Percentiles rank a stretch among this genome's conserved stretches.
Conservation (phyloP, 2,329 filamentous ascomycete genomes). For the Paradendryphiella salina region DNA sequence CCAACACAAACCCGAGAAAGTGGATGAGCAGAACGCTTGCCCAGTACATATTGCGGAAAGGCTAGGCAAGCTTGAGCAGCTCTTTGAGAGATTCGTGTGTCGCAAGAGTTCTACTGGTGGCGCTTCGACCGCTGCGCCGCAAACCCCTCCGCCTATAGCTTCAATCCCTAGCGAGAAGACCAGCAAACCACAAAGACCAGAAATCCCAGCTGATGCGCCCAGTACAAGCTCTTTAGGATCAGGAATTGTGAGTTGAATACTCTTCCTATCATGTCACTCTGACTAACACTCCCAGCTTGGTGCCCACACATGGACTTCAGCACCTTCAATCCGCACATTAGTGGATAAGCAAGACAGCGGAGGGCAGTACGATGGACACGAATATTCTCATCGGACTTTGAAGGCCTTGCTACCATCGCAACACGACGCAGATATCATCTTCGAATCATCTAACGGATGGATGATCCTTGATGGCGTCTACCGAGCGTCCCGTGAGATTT, state of each 20-base stretch:
- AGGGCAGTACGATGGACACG: slow-evolving; percentile 10
- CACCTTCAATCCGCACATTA: slow-evolving; percentile 34
- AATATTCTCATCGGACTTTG: slow-evolving; percentile 29
- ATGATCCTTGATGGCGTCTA: slow-evolving; percentile 40
- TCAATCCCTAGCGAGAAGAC: slow-evolving; percentile 27
- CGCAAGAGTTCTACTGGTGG: slow-evolving; percentile 28
- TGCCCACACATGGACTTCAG: slow-evolving; percentile 38
- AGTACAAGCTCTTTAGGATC: slow-evolving; percentile 37
- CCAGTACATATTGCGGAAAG: slow-evolving; percentile 40
- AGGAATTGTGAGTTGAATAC: slow-evolving; percentile 34
- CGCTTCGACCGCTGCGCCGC: slow-evolving; percentile 13
- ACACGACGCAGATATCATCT: slow-evolving; percentile 43
- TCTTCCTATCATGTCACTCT: neutral
- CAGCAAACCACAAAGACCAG: slow-evolving; percentile 24
- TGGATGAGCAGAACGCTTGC: slow-evolving; percentile 29
- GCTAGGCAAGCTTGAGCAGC: slow-evolving; percentile 40
- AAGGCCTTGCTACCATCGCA: slow-evolving; percentile 41
- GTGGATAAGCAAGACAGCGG: slow-evolving; percentile 21
- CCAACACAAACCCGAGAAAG: slow-evolving; percentile 17
- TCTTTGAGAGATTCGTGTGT: slow-evolving; percentile 45
- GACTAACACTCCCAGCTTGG: slow-evolving; percentile 31
- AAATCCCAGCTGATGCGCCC: slow-evolving; percentile 28
- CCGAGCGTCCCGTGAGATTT: slow-evolving; percentile 36
- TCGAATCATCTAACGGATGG: slow-evolving; percentile 44
- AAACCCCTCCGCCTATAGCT: slow-evolving; percentile 27